Conservation (phyloP, 2,329 filamentous ascomycete species). For the Colletotrichum agaves region DNA sequence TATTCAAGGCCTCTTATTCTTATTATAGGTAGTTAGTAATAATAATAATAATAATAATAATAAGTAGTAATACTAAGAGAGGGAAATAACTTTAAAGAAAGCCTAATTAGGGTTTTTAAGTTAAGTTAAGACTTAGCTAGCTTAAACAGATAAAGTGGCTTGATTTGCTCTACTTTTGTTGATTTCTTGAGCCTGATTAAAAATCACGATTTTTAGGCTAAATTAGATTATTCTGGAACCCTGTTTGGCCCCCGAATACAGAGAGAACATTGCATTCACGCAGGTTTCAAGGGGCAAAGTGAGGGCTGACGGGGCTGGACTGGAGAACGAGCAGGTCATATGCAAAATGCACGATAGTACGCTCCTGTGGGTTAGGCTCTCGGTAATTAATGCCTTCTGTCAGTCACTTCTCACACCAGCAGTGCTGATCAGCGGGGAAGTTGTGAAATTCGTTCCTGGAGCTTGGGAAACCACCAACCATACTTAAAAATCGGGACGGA, state of each 20-base stretch:
- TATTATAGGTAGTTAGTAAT: too few species aligned
- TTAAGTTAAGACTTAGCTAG: too few species aligned
- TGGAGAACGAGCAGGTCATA: neutral
- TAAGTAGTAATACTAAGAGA: too few species aligned
- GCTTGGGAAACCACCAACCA: slow-evolving; percentile 1
- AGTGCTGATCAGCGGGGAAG: neutral
- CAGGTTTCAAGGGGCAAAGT: slow-evolving; percentile 5
- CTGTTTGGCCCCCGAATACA: neutral
- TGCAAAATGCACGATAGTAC: neutral
- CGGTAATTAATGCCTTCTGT: slow-evolving; percentile 1
- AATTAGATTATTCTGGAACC: too few species aligned
- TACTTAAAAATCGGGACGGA: slow-evolving; percentile 14
- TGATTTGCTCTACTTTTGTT: too few species aligned
- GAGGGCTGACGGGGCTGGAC: neutral
- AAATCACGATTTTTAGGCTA: too few species aligned
- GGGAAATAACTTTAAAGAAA: too few species aligned
- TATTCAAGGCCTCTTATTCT: too few species aligned
- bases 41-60: too few species aligned
- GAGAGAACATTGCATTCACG: neutral
- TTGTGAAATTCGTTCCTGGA: neutral
- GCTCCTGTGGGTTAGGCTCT: neutral
- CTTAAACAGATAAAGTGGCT: too few species aligned
- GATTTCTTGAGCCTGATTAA: too few species aligned
- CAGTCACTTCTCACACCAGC: slow-evolving; percentile 14
- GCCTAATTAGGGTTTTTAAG: too few species aligned